Conservation (phyloP, 768 basidiomycete species). For the Boletus reticulatus region DNA sequence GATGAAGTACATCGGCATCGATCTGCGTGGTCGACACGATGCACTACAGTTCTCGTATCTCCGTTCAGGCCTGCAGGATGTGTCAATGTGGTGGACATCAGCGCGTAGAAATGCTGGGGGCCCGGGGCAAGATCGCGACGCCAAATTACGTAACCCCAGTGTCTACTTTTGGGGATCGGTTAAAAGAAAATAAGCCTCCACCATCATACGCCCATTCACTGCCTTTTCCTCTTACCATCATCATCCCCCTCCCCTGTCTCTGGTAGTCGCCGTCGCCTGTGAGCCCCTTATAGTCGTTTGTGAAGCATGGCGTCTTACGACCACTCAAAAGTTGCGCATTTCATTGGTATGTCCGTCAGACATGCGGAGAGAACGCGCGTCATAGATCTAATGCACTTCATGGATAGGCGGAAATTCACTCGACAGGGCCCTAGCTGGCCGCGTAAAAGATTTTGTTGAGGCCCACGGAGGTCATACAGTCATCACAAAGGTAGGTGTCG, state of each 20-base stretch:
- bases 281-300: conserved; percentile 4
- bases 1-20: conserved; percentile 4
- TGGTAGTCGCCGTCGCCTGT: conserved; percentile 7
- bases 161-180: conserved; percentile 30
- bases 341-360: conserved; percentile 47
- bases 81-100: no score
- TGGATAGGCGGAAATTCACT: conserved; percentile 87
- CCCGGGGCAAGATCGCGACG: background rate
- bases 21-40: conserved; percentile 13
- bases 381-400: conserved; percentile 7
- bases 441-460: conserved; percentile 89
- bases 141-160: conserved; percentile 32
- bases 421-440: conserved; percentile 75
- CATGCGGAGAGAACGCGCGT: conserved; percentile 1
- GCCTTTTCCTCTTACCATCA: conserved; percentile 21
- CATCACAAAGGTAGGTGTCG: conserved; percentile 82
- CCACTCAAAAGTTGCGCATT: conserved; percentile 60
- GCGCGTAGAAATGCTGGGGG: background rate
- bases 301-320: conserved; percentile 41
- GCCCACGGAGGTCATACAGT: conserved; percentile 94
- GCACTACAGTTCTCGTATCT: background rate
- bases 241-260: conserved; percentile 3
- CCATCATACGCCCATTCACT: conserved; percentile 7
- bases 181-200: conserved; percentile 18
- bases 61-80: background rate